A percentile compares a stretch with the other conserved stretches of the same genome.
These are phyloP conservation scores for Teratosphaeriaceae sp. DNA, from an alignment of 2,329 filamentous ascomycete species.

Conservation along the genomic window DNA sequence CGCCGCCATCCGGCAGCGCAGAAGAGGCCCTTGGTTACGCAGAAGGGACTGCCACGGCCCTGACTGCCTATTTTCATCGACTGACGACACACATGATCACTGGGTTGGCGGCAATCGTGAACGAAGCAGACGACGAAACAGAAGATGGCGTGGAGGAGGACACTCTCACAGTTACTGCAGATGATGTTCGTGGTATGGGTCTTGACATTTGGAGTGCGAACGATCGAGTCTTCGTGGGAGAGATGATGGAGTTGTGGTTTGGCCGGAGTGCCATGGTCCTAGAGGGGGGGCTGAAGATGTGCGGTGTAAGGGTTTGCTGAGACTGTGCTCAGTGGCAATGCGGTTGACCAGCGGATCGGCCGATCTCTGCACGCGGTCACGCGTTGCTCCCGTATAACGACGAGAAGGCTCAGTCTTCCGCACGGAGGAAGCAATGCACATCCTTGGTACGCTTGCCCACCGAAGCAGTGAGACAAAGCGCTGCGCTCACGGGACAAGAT, in stretches of 20 bases:
- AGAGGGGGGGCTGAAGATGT: slow-evolving; percentile 61
- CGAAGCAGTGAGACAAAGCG: too few relatives aligned
- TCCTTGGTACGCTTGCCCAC: too few relatives aligned
- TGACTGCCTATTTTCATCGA: slow-evolving; percentile 77
- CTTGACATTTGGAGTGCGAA: slow-evolving; percentile 69
- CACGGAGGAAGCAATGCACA: too few relatives aligned
- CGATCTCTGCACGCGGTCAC: too few relatives aligned
- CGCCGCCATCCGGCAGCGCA: slow-evolving; percentile 6
- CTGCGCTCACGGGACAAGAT: too few relatives aligned
- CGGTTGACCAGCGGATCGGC: too few relatives aligned
- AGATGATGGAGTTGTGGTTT: slow-evolving; percentile 60
- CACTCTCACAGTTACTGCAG: slow-evolving; percentile 48
- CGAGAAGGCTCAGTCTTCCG: too few relatives aligned
- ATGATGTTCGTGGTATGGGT: slow-evolving; percentile 64
- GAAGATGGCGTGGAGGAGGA: slow-evolving; percentile 36
- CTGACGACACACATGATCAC: slow-evolving; percentile 61
- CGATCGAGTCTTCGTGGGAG: slow-evolving; percentile 62
- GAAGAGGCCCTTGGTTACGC: slow-evolving; percentile 7
- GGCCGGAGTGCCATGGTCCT: slow-evolving; percentile 59
- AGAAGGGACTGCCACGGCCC: slow-evolving; percentile 54
- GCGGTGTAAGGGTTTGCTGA: slow-evolving; percentile 32
- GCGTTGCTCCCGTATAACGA: neutral
- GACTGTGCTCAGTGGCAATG: neutral
- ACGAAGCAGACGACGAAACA: slow-evolving; percentile 33
- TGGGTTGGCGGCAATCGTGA: slow-evolving; percentile 56